Conservation (phyloP, 1,284 basidiomycete genomes). For the Ustilago nuda region DNA sequence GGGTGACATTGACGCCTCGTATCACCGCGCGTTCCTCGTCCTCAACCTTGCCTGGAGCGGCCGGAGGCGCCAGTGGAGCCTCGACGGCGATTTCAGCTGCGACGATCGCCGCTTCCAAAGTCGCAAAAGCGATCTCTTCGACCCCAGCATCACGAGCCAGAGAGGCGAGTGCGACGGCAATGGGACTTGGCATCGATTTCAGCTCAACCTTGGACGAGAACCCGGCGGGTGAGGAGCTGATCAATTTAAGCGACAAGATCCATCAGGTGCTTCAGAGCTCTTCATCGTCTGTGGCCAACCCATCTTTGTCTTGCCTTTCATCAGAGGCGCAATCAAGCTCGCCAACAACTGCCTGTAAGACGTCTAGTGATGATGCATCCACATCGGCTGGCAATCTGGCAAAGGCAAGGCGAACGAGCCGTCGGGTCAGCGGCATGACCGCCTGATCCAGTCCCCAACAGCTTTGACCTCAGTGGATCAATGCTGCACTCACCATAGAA, state of each 20-base stretch:
- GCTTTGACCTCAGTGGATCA: neutral
- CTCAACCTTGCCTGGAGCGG: conserved; percentile 17
- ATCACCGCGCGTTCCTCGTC: conserved; percentile 44
- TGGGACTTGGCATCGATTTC: conserved; percentile 45
- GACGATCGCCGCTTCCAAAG: conserved; percentile 33
- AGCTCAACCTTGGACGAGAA: conserved; percentile 12
- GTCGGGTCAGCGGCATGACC: conserved; percentile 34
- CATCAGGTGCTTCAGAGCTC: conserved; percentile 22
- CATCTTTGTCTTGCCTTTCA: conserved; percentile 14
- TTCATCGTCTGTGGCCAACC: conserved; percentile 10
- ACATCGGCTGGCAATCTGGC: neutral
- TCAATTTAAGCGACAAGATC: conserved; percentile 17
- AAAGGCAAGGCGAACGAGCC: conserved; percentile 28
- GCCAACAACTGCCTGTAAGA: conserved; percentile 15
- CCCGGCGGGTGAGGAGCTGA: conserved; percentile 19
- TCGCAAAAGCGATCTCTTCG: conserved; percentile 28
- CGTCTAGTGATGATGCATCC: conserved; percentile 11
- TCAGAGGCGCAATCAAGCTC: conserved; percentile 25
- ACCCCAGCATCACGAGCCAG: conserved; percentile 2
- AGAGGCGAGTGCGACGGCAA: conserved; percentile 9
- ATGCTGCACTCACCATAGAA: too few relatives aligned
- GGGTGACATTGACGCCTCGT: conserved; percentile 29
- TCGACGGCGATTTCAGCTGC: conserved; percentile 6
- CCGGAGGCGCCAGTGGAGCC: neutral
- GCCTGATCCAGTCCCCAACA: conserved; percentile 1